Percentiles rank a stretch among this genome's conserved stretches.
phyloP scores from a whole-genome alignment of 2,329 filamentous ascomycete genomes.

The Harringtonia lauricola region DNA sequence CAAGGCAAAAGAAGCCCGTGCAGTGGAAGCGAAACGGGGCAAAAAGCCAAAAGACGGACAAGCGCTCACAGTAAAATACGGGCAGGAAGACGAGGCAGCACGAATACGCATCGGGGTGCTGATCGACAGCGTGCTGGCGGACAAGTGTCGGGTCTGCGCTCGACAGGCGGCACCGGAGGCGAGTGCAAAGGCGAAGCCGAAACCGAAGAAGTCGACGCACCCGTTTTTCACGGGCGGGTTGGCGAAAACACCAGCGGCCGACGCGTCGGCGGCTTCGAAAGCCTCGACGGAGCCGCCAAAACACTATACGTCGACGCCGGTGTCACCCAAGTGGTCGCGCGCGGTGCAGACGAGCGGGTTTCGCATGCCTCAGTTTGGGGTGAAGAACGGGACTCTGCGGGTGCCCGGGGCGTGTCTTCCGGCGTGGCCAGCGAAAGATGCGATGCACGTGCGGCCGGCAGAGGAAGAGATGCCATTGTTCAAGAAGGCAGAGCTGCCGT shows the following conservation, averaged over 20 bases:
- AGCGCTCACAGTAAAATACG: conserved; percentile 4
- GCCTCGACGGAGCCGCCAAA: conserved; percentile 19
- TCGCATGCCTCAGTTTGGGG: conserved; percentile 29
- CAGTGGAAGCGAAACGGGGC: conserved; percentile 2
- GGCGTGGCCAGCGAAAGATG: conserved; percentile 59
- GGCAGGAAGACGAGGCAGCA: conserved; percentile 1
- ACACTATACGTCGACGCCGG: conserved; percentile 43
- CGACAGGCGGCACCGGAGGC: not conserved
- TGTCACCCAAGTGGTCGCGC: conserved; percentile 34
- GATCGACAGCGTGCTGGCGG: conserved; percentile 1
- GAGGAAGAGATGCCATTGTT: not conserved
- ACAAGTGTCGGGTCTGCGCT: not conserved
- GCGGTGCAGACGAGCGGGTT: conserved; percentile 12
- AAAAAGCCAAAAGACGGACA: conserved; percentile 1
- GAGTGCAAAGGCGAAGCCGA: not conserved
- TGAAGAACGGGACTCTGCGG: conserved; percentile 36
- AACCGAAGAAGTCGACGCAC: conserved; percentile 25
- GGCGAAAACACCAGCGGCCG: conserved; percentile 13
- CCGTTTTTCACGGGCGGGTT: conserved; percentile 58
- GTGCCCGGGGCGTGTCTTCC: conserved; percentile 56
- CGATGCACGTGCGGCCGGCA: conserved; percentile 40
- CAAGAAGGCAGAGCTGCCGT: not conserved
- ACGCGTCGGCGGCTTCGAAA: conserved; percentile 12
- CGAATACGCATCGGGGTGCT: conserved; percentile 4
- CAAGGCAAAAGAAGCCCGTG: conserved; percentile 19